phyloP scores from a whole-genome alignment of 805 yeast genomes.

The Wickerhamiella cacticola region DNA sequence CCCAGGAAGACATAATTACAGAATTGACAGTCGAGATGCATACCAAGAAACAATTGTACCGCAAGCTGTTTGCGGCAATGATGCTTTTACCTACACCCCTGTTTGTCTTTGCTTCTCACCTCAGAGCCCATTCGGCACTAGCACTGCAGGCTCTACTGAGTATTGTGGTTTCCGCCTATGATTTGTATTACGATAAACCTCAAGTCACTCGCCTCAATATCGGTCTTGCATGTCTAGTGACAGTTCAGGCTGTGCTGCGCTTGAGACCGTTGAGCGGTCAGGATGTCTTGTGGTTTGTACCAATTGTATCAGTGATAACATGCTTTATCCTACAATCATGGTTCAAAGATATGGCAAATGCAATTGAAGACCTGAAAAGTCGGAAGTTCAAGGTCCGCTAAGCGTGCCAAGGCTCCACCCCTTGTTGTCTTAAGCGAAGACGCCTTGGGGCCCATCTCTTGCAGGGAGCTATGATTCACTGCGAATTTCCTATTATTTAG shows the following conservation, averaged over 20 bases:
- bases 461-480: too few species aligned
- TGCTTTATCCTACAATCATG: conserved; percentile 22
- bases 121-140: conserved; percentile 23
- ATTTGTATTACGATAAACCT: conserved; percentile 16
- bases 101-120: conserved; percentile 23
- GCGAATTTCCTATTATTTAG: too few species aligned
- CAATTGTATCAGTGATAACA: conserved; percentile 22
- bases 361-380: conserved; percentile 15
- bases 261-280: conserved; percentile 13
- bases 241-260: conserved; percentile 17
- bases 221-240: conserved; percentile 20
- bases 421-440: too few species aligned
- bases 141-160: conserved; percentile 24
- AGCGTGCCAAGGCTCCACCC: too few species aligned
- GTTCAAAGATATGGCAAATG: conserved; percentile 22
- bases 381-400: conserved; percentile 24
- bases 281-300: conserved; percentile 28
- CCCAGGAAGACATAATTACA: conserved; percentile 25
- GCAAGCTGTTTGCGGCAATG: conserved; percentile 23
- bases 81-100: conserved; percentile 27
- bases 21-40: conserved; percentile 21
- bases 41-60: conserved; percentile 19
- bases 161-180: conserved; percentile 20
- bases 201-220: conserved; percentile 15
- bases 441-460: too few species aligned